phyloP scores from a whole-genome alignment of 2,329 filamentous ascomycete species.

The Blastomyces gilchristii region DNA sequence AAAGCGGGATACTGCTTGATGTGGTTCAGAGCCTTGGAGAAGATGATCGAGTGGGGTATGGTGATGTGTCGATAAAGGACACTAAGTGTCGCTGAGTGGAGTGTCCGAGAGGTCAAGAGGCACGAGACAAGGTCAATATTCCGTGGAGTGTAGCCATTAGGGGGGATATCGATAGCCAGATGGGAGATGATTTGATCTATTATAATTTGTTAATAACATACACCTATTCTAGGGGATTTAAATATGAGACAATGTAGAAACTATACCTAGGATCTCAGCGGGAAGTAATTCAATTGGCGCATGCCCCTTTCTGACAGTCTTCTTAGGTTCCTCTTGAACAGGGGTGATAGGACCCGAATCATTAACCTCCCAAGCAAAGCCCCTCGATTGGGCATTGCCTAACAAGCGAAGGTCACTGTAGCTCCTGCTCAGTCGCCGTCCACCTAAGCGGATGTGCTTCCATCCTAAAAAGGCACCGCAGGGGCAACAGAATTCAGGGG shows the following conservation, averaged over 20 bases:
- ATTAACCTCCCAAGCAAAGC: conserved; percentile 35
- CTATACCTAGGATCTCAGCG: conserved; percentile 57
- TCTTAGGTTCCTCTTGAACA: conserved; percentile 14
- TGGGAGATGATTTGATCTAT: conserved; percentile 63
- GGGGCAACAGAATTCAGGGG: conserved; percentile 37
- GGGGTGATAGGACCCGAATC: conserved; percentile 11
- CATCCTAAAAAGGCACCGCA: conserved; percentile 37
- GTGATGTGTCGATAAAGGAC: conserved; percentile 72
- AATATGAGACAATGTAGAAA: conserved; percentile 9
- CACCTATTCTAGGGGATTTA: background rate
- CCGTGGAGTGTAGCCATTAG: conserved; percentile 64
- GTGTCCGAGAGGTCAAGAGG: conserved; percentile 61
- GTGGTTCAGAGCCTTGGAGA: conserved; percentile 67
- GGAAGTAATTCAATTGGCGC: conserved; percentile 58
- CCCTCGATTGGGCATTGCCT: conserved; percentile 27
- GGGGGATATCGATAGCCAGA: conserved; percentile 61
- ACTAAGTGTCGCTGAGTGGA: conserved; percentile 62
- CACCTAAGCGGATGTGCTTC: conserved; percentile 38
- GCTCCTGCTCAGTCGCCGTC: conserved; percentile 36
- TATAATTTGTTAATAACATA: conserved; percentile 10
- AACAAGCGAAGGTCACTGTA: conserved; percentile 34
- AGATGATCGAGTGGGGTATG: conserved; percentile 72
- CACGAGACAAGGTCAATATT: conserved; percentile 70
- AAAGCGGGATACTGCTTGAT: conserved; percentile 56
- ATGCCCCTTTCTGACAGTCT: conserved; percentile 20